These are phyloP conservation scores for Trifolium subterraneum DNA, from an alignment of 306 rosid species.

Conservation along the genomic window DNA sequence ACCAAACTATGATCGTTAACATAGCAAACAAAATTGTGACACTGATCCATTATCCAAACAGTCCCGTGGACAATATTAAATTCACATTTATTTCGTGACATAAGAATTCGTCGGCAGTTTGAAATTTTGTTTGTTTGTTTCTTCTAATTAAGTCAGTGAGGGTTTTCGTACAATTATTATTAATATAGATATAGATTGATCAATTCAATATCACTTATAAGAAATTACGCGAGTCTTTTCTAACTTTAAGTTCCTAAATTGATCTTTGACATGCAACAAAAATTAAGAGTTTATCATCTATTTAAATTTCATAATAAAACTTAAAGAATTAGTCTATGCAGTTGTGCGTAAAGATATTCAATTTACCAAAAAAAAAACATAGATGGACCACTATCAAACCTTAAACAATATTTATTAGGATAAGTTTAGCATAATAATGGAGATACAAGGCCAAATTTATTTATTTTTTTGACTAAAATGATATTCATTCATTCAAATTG, in stretches of 20 bases:
- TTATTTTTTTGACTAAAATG: too few relatives aligned
- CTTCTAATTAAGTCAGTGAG: background rate
- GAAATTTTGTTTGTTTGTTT: background rate
- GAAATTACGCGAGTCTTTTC: too few relatives aligned
- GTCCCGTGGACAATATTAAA: background rate
- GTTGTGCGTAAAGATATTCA: too few relatives aligned
- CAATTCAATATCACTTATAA: too few relatives aligned
- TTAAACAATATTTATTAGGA: background rate
- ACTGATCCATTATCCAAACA: background rate
- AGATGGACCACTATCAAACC: background rate
- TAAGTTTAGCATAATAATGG: background rate
- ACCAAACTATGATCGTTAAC: background rate
- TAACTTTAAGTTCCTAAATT: too few relatives aligned
- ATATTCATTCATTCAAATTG: too few relatives aligned
- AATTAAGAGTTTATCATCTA: too few relatives aligned
- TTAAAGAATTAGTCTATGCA: too few relatives aligned
- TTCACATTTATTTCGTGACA: background rate
- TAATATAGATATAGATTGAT: too few relatives aligned
- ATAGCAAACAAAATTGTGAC: background rate
- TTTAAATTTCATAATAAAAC: too few relatives aligned
- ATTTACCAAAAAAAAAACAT: too few relatives aligned
- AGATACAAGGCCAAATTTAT: background rate
- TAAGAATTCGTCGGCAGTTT: background rate
- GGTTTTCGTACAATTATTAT: slow-evolving; percentile 1
- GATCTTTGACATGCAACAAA: too few relatives aligned